Conservation (phyloP, 192 early-diverging fungal species). For the Phycomyces nitens region DNA sequence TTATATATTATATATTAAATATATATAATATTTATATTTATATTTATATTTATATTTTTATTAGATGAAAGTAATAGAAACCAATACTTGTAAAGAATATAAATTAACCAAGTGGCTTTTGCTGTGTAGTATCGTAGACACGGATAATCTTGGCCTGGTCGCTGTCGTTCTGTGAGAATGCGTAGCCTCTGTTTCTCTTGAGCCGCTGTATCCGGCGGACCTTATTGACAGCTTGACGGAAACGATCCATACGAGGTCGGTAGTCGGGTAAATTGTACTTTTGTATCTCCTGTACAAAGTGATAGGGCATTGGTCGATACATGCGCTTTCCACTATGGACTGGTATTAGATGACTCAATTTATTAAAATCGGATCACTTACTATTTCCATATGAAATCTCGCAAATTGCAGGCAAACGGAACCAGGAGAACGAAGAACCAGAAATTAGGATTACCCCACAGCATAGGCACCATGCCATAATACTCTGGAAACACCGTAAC, state of each 20-base stretch:
- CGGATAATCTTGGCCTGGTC: slow-evolving; percentile 74
- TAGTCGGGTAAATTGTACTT: slow-evolving; percentile 99
- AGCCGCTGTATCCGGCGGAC: slow-evolving; percentile 88
- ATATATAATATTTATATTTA: no score
- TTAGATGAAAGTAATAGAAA: neutral
- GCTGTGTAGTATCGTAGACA: slow-evolving; percentile 55
- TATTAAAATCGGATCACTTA: slow-evolving; percentile 46
- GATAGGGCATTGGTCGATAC: slow-evolving; percentile 80
- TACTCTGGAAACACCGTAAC: slow-evolving; percentile 68
- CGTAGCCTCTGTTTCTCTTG: slow-evolving; percentile 90
- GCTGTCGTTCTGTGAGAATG: slow-evolving; percentile 95
- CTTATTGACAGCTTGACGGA: slow-evolving; percentile 98
- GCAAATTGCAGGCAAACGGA: slow-evolving; percentile 75
- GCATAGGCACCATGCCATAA: slow-evolving; percentile 59
- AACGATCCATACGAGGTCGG: slow-evolving; percentile 94
- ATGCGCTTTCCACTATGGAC: slow-evolving; percentile 68
- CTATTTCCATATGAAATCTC: slow-evolving; percentile 96
- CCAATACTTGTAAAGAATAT: neutral
- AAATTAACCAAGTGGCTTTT: slow-evolving; percentile 49
- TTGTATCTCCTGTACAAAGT: slow-evolving; percentile 98
- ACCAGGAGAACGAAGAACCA: slow-evolving; percentile 85
- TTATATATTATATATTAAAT: no score
- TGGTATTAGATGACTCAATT: no score
- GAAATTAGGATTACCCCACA: slow-evolving; percentile 70
- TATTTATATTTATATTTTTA: no score